phyloP scores from a whole-genome alignment of 805 yeast species.

The Maudiozyma bulderi region DNA sequence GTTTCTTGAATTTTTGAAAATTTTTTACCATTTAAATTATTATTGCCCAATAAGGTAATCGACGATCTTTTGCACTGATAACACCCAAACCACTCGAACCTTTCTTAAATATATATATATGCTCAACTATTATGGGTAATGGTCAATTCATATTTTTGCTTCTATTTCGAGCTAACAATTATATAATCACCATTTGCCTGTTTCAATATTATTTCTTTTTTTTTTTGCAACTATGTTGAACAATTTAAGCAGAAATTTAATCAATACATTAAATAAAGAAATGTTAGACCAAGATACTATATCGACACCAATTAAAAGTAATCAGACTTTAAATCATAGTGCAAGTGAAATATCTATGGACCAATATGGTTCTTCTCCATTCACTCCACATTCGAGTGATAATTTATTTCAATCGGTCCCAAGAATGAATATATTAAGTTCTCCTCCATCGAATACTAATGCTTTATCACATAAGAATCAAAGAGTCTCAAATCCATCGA shows the following conservation, averaged over 20 bases:
- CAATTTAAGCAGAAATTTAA: neutral
- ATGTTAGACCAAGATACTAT: neutral
- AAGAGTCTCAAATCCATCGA: neutral
- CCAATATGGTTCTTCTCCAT: constrained; percentile 3
- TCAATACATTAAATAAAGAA: neutral
- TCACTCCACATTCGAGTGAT: constrained; percentile 6
- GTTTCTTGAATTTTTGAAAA: too few relatives aligned
- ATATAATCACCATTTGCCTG: too few relatives aligned
- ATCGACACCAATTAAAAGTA: neutral
- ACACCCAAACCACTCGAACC: too few relatives aligned
- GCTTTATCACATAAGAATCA: neutral
- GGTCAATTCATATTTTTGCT: too few relatives aligned
- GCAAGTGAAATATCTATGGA: neutral
- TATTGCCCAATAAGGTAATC: too few relatives aligned
- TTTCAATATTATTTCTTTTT: too few relatives aligned
- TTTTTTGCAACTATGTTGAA: neutral
- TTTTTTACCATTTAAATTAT: too few relatives aligned
- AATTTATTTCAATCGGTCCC: constrained; percentile 8
- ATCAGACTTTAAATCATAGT: neutral
- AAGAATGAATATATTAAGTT: constrained; percentile 9
- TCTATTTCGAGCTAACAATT: too few relatives aligned
- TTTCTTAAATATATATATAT: too few relatives aligned
- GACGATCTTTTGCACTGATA: too few relatives aligned
- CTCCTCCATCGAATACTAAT: constrained; percentile 4
- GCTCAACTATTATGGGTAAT: too few relatives aligned